Evolutionary conservation across 768 basidiomycete genomes (phyloP), one percentile per base, ranked within the genome.

Genomic region (Pleurotus djamor): DNA sequence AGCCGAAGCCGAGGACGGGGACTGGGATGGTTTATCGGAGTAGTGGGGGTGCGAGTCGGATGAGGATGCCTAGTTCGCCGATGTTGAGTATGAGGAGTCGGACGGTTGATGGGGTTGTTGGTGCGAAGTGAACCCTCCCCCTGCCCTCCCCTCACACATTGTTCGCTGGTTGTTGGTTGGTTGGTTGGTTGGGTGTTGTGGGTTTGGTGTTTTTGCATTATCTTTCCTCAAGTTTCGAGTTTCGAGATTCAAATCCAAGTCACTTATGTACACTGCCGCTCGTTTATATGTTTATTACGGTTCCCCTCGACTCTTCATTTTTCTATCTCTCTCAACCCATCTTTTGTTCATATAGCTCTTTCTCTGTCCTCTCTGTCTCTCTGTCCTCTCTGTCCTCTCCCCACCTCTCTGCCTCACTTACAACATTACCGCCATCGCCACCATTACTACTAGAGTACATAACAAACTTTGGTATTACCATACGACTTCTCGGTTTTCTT

Each of bases 1-100:
- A 75, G 13, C 84, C 83, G 16, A 80, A 73, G 61, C 86, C 87
- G 8, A 71, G 87, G 33, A 88, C 82, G 8, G 87, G 87, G 5
- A 86, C 87, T 9, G 87, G 87, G n/a, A 89, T 89, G 87, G 71
- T 76, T 38, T 89, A 89, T 65, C 76, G 82, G 48, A 82, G 74
- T 38, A 72, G 57, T 47, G 32, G n/a, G 34, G 8, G 32, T n/a
- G 43, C 55, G 34, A 61, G 48, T 37, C 32, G 61, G 58, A 59
- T 62, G 57, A 48, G 58, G 57, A 38, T 61, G 50, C 57, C 60
- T 45, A 48, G 60, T 35, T 45, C 55, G 35, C 44, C 54, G 5
- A 43, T 56, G 54, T 16, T 56, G 54, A 32, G 41, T 7, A n/a
- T 17, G 16, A 56, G 54, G 37, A 41, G 16, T 36, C 34, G 33